These are phyloP conservation scores for Hylodesmum podocarpum DNA, from an alignment of 306 rosid genomes.

Conservation along the genomic window DNA sequence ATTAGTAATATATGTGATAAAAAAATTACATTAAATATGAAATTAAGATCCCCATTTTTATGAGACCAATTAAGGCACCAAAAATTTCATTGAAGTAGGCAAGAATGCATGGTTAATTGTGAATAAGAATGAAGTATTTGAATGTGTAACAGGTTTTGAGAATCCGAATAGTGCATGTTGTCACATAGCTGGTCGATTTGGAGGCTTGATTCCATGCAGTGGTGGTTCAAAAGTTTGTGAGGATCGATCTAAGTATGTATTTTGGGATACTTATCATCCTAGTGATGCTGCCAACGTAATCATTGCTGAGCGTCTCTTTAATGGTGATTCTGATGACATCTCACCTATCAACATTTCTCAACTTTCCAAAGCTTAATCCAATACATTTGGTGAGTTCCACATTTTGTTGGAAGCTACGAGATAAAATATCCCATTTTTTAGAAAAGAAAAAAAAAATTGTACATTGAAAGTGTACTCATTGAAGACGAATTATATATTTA, in stretches of 20 bases:
- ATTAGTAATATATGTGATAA: too few species aligned
- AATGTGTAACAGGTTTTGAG: conserved; percentile 53
- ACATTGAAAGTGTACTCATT: neutral
- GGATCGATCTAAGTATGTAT: conserved; percentile 61
- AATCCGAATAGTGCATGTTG: conserved; percentile 61
- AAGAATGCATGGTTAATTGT: neutral
- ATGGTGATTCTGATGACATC: conserved; percentile 46
- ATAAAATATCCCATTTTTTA: neutral
- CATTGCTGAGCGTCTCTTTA: conserved; percentile 47
- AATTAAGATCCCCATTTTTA: too few species aligned
- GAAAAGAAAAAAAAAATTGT: too few species aligned
- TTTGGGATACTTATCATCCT: conserved; percentile 77
- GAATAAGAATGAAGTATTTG: neutral
- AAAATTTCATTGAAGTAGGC: neutral
- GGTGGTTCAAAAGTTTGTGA: conserved; percentile 52
- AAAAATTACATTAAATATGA: too few species aligned
- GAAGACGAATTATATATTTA: neutral
- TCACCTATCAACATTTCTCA: conserved; percentile 56
- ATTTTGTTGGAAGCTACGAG: neutral
- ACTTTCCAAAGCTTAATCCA: conserved; percentile 40
- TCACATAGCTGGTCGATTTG: conserved; percentile 52
- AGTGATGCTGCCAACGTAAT: conserved; percentile 58
- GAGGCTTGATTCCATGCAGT: conserved; percentile 64
- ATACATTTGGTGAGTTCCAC: neutral
- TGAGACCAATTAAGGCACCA: too few species aligned